These are phyloP conservation scores for Paracoccidioides brasiliensis DNA, from an alignment of 2,329 filamentous ascomycete species.

Conservation along the genomic window DNA sequence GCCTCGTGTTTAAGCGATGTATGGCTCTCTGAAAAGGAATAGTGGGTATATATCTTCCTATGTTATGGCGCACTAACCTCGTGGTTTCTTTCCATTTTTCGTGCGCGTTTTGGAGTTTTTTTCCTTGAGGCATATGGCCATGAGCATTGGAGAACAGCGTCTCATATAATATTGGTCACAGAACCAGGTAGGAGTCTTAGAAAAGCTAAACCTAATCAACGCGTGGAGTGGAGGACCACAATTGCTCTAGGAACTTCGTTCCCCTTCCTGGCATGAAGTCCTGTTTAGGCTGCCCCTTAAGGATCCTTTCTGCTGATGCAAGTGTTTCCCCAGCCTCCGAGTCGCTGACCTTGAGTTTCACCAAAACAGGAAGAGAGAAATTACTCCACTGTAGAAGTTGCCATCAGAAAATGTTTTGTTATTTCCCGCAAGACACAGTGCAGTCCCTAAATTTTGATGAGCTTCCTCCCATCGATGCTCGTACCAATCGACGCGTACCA, in stretches of 20 bases:
- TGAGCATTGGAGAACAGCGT: background rate
- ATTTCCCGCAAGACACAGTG: background rate
- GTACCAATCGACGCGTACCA: background rate
- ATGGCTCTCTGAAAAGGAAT: background rate
- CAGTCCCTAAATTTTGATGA: background rate
- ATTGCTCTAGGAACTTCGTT: background rate
- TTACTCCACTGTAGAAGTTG: conserved; percentile 1
- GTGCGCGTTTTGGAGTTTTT: background rate
- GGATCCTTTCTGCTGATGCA: background rate
- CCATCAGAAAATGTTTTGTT: background rate
- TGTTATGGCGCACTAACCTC: background rate
- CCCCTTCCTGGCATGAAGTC: background rate
- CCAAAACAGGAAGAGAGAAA: background rate
- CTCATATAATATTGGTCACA: background rate
- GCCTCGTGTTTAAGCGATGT: background rate
- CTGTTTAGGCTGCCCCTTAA: background rate
- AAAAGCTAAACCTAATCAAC: too few relatives aligned
- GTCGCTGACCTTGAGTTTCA: background rate
- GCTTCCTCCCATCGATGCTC: background rate
- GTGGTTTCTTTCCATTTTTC: background rate
- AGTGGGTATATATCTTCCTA: background rate
- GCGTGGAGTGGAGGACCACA: background rate
- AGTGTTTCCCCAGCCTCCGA: background rate
- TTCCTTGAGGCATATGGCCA: background rate
- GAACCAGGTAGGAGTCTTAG: background rate